Percentiles rank a stretch among this genome's conserved stretches.
phyloP scores from a whole-genome alignment of 495 filamentous ascomycete genomes.

The Cercophora newfieldiana region DNA sequence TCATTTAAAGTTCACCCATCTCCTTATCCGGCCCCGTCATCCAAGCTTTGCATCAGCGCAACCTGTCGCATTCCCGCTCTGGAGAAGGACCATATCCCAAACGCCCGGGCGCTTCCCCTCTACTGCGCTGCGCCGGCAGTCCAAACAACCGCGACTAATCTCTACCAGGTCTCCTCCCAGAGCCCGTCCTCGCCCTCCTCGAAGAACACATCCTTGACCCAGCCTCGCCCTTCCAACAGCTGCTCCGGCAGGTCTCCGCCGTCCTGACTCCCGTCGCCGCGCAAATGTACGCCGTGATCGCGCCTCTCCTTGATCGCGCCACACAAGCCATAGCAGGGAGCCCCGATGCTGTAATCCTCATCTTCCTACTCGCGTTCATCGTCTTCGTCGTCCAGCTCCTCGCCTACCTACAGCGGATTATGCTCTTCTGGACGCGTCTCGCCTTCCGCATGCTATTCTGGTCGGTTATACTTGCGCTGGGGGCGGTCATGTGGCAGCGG shows the following conservation, averaged over 20 bases:
- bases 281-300: constrained; percentile 34
- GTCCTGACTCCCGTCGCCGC: neutral
- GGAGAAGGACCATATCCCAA: no score
- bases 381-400: constrained; percentile 63
- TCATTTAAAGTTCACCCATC: neutral
- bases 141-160: no score
- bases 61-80: neutral
- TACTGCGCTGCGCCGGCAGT: no score
- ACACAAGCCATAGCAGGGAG: constrained; percentile 38
- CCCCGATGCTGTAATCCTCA: constrained; percentile 61
- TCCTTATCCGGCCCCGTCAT: neutral
- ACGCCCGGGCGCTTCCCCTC: no score
- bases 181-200: neutral
- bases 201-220: neutral
- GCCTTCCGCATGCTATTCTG: constrained; percentile 60
- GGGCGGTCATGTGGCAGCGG: constrained; percentile 59
- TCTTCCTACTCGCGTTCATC: constrained; percentile 57
- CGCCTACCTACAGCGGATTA: constrained; percentile 62
- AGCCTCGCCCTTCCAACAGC: constrained; percentile 28
- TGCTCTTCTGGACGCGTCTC: constrained; percentile 73
- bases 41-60: neutral
- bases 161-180: neutral
- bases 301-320: constrained; percentile 51
- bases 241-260: neutral
- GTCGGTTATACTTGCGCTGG: constrained; percentile 50